Evolutionary conservation across 768 basidiomycete species (phyloP).

Genomic region (Pleurotus cornucopiae): DNA sequence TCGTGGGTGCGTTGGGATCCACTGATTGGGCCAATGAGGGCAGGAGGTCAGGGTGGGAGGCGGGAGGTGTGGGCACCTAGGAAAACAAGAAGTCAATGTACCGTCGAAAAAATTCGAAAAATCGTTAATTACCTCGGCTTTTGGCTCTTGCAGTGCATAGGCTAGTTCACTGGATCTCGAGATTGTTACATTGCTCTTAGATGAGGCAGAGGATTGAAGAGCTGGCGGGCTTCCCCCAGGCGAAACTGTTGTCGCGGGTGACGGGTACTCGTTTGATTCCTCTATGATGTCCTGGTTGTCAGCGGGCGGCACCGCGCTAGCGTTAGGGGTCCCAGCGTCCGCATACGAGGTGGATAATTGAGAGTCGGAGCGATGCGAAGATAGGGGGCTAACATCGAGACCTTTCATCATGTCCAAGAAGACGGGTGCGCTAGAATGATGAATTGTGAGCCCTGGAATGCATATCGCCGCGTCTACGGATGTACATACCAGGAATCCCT

Average conservation of each 20-base stretch:
- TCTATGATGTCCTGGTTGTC: too few relatives aligned
- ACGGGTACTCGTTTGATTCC: constrained; percentile 24
- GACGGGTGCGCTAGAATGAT: constrained; percentile 21
- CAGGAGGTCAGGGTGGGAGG: background rate
- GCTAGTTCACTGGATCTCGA: constrained; percentile 31
- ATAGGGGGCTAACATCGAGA: constrained; percentile 29
- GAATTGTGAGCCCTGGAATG: constrained; percentile 19
- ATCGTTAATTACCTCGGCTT: background rate
- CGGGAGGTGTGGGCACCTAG: background rate
- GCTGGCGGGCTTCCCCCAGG: constrained; percentile 29
- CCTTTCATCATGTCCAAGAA: constrained; percentile 40
- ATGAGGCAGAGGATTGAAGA: constrained; percentile 13
- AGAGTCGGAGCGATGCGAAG: constrained; percentile 19
- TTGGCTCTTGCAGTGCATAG: constrained; percentile 28
- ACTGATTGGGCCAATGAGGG: background rate
- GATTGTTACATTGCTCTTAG: constrained; percentile 19
- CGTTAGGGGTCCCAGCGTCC: too few relatives aligned
- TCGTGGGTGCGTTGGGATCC: background rate
- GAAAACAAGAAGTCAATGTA: background rate
- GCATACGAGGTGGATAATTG: constrained; percentile 1
- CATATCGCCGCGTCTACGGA: background rate
- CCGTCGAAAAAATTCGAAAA: background rate
- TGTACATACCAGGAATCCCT: constrained; percentile 37
- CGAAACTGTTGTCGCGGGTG: constrained; percentile 41
- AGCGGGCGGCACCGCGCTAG: too few relatives aligned